Conservation (phyloP, 2,329 filamentous ascomycete genomes). For the Kalaharituber pfeilii region DNA sequence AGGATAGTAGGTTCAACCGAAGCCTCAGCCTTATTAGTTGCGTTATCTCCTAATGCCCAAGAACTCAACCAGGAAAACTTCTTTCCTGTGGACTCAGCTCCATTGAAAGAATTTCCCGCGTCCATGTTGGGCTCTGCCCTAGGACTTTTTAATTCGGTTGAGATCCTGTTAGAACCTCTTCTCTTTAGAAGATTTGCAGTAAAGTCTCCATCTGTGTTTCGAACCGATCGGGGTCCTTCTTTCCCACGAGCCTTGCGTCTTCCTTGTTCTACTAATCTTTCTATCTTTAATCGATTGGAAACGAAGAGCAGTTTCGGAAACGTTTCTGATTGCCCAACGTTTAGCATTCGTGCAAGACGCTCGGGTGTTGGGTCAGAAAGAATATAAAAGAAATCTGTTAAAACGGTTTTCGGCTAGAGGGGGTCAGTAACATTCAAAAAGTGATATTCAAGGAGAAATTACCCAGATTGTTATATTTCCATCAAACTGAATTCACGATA, state of each 20-base stretch:
- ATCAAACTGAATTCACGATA: slow-evolving; percentile 41
- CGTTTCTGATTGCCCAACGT: slow-evolving; percentile 70
- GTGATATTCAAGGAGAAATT: not conserved
- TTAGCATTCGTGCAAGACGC: slow-evolving; percentile 71
- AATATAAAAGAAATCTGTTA: slow-evolving; percentile 71
- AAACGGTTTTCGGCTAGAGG: slow-evolving; percentile 46
- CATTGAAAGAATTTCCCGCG: not conserved
- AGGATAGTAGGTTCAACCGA: no score
- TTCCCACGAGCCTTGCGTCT: slow-evolving; percentile 34
- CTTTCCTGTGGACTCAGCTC: not conserved
- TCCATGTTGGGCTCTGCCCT: not conserved
- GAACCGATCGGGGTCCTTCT: slow-evolving; percentile 3
- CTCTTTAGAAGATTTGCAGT: not conserved
- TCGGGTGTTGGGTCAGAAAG: slow-evolving; percentile 62
- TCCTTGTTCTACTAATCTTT: slow-evolving; percentile 48
- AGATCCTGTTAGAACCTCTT: not conserved
- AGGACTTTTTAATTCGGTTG: not conserved
- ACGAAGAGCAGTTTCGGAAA: slow-evolving; percentile 90
- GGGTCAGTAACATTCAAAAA: not conserved
- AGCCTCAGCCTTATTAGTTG: not conserved
- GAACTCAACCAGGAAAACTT: not conserved
- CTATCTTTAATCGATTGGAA: slow-evolving; percentile 67
- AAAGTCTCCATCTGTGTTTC: slow-evolving; percentile 4
- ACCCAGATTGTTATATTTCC: slow-evolving; percentile 88
- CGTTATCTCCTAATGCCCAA: not conserved